Base-by-base conservation (phyloP, 768 basidiomycete species). In the Pleurotus djamor region DNA sequence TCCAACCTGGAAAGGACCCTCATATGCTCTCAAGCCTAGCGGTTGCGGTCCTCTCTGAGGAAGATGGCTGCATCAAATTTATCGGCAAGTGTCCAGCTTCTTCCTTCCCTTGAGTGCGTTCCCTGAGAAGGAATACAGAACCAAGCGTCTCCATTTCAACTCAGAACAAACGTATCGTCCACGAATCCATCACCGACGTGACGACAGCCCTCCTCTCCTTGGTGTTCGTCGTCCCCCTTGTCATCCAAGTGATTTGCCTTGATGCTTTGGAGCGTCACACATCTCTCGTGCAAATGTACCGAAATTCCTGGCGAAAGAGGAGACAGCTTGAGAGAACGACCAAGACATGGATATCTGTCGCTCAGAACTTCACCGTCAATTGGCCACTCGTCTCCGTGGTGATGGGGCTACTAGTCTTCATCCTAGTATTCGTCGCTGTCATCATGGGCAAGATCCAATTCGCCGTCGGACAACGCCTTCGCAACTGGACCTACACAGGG, bases 1-100 rank as follows among this genome's bases (percentile, higher is more conserved):
- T 56, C 28, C 38, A 56, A 32, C 37, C 37, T 0, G 54, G 41
- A 21, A 28, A 28, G 21, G 2, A 44, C 9, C 54, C 54, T 14
- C 8, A 56, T 34, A 34, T n/a, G 37, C 54, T 56, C 17, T 56
- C 54, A 7, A 56, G 21, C 17, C 14, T 56, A n/a, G 54, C 54
- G 2, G 54, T 56, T 5, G 21, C 21, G 41, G 38, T 56, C 44
- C 54, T 56, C 28, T 56, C 54, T 5, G 54, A 56, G 6, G 37
- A 56, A 32, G 41, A 56, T 44, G 54, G 54, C 35, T 56, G 54
- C 28, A 33, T 56, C 36, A 56, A 56, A 28, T 21, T 56, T 4
- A 56, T 56, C 28, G 54, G 54, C 44, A 44, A 7, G 54, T 43
- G n/a, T 5, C 10, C 28, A 17, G 16, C 5, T 35, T 17, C 38